These are phyloP conservation scores for Fomitiporia mediterranea DNA, from an alignment of 1,284 basidiomycete species.

Conservation along the genomic window DNA sequence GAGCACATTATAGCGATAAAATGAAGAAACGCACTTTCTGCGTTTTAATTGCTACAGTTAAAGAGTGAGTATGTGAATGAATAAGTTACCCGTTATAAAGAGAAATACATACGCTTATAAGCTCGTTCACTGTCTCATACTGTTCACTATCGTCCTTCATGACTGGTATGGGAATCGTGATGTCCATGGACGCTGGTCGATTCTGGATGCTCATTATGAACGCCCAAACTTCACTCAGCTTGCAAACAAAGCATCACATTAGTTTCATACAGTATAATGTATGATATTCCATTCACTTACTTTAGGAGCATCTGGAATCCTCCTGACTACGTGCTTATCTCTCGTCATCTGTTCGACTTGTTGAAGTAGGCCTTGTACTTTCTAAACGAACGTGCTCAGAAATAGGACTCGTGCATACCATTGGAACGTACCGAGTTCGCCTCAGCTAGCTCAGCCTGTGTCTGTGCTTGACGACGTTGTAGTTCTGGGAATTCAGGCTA, in stretches of 20 bases:
- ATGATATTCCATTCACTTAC: background rate
- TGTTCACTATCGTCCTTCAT: background rate
- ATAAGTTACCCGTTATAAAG: too few relatives aligned
- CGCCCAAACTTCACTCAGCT: background rate
- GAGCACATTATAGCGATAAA: background rate
- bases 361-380: background rate
- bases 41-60: background rate
- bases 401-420: background rate
- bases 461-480: background rate
- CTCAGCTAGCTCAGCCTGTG: background rate
- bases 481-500: slow-evolving; percentile 6
- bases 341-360: background rate
- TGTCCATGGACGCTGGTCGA: background rate
- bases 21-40: background rate
- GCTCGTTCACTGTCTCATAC: background rate
- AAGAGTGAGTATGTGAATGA: background rate
- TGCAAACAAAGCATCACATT: background rate
- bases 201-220: background rate
- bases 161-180: background rate
- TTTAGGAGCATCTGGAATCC: background rate
- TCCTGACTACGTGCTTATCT: background rate
- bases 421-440: background rate
- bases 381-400: background rate
- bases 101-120: background rate
- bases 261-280: background rate